A percentile compares a stretch with the other conserved stretches of the same genome.
phyloP scores from a whole-genome alignment of 75 land plant species.

The Adiantum capillusveneris region DNA sequence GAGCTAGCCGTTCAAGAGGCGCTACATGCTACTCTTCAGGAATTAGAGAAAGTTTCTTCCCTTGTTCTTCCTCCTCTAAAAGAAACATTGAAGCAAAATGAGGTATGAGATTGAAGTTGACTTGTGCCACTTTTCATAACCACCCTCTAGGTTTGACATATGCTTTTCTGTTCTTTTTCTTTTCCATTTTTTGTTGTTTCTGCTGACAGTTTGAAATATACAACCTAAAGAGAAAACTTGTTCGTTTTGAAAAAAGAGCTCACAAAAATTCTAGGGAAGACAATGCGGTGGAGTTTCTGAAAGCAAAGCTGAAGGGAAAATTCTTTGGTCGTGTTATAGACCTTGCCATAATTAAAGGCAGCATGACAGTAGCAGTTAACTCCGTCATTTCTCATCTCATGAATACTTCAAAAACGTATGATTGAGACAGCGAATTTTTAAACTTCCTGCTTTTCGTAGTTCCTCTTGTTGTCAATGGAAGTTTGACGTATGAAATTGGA shows the following conservation, averaged over 20 bases:
- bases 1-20: not conserved
- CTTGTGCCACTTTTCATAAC: too few relatives aligned
- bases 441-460: not conserved
- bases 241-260: not conserved
- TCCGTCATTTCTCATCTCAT: not conserved
- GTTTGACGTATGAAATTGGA: too few relatives aligned
- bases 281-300: slow-evolving; percentile 1
- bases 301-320: not conserved
- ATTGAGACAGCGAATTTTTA: too few relatives aligned
- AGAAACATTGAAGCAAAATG: not conserved
- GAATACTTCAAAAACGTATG: slow-evolving; percentile 7
- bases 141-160: too few relatives aligned
- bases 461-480: not conserved
- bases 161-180: too few relatives aligned
- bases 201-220: not conserved
- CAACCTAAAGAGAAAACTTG: not conserved
- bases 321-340: slow-evolving; percentile 9
- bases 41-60: not conserved
- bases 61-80: not conserved
- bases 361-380: slow-evolving; percentile 4
- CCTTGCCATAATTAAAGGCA: slow-evolving; percentile 2
- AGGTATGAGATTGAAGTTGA: slow-evolving; percentile 5
- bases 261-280: not conserved
- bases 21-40: not conserved
- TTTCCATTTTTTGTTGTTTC: not conserved